A percentile compares a stretch with the other conserved stretches of the same genome.
Conservation (phyloP, 2,329 filamentous ascomycete genomes). For the Geosmithia morbida region DNA sequence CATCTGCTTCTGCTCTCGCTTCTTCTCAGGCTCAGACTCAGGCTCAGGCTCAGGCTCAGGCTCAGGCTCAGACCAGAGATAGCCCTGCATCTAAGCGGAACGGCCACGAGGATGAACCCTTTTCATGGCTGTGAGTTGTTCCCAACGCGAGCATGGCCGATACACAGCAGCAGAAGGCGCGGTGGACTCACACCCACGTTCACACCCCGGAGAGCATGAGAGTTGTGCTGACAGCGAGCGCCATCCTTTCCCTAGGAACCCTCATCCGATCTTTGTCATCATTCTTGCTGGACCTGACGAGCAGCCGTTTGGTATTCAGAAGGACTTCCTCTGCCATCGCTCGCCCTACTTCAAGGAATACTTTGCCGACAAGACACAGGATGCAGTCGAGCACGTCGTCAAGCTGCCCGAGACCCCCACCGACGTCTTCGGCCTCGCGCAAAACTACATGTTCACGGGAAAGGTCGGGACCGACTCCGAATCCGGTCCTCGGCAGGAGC, state of each 20-base stretch:
- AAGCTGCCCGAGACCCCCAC: slow-evolving; percentile 30
- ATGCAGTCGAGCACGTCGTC: slow-evolving; percentile 33
- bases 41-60: not conserved
- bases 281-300: slow-evolving; percentile 37
- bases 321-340: slow-evolving; percentile 39
- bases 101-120: slow-evolving; percentile 4
- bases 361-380: slow-evolving; percentile 21
- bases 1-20: too few species aligned
- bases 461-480: slow-evolving; percentile 23
- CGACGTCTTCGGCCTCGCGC: slow-evolving; percentile 39
- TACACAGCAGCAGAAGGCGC: too few species aligned
- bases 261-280: slow-evolving; percentile 41
- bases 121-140: slow-evolving; percentile 23
- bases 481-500: slow-evolving; percentile 11
- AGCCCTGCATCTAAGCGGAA: not conserved
- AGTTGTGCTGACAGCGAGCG: not conserved
- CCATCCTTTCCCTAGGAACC: slow-evolving; percentile 23
- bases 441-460: slow-evolving; percentile 39
- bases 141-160: too few species aligned
- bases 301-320: slow-evolving; percentile 41
- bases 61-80: not conserved
- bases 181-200: not conserved
- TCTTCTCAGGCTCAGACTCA: too few species aligned
- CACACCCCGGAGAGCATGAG: not conserved
- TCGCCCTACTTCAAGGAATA: slow-evolving; percentile 31